Evolutionary conservation across 2,329 filamentous ascomycete genomes (phyloP), one percentile per base, ranked within the genome.

Genomic region (Chaetomium sp.): DNA sequence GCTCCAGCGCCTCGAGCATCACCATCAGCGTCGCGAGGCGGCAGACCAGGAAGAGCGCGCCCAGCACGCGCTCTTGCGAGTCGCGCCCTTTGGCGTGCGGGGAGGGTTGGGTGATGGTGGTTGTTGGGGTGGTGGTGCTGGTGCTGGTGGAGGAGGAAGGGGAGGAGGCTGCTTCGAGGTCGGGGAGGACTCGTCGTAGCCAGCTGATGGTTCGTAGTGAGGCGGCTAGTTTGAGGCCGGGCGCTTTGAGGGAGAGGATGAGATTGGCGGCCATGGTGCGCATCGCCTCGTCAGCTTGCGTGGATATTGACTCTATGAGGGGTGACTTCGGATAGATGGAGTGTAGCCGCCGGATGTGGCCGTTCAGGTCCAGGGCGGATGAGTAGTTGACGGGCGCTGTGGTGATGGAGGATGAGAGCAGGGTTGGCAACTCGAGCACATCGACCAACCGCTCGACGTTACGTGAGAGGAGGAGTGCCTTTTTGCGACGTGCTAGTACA

Each of bases 361-460:
- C 90, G 74, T 96, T 90, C 2, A 99, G 83, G 76, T 99, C 95
- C 38, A 99, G 82, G 0, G 93, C 93, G 0, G 92, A 91, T 2
- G 93, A 89, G 79, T 97, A 96, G 70, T 92, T 96, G 66, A 88
- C 86, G 4, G 87, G 82, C 4, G 78, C 82, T 1, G 84, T 79
- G 3, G 85, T 85, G 63, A 93, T 89, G 54, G 93, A 89, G 1
- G 93, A 93, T 13, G 91, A 90, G 16, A 99, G 85, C 38, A 98
- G 80, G 0, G 90, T 88, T 0, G 95, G 95, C 33, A 99, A 84
- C 72, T 98, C 94, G 65, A 99, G 86, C 35, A 98, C 89, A 75
- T 97, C 93, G 33, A 93, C 90, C 3, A 98, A 83, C 62, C 94
- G 87, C 75, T 97, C 94, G 31, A 94, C 89, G 75, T 97, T 98